Percentiles rank a stretch among this genome's conserved stretches.
These are phyloP conservation scores for Cystofilobasidium macerans DNA, from an alignment of 768 basidiomycete genomes.

Conservation along the genomic window DNA sequence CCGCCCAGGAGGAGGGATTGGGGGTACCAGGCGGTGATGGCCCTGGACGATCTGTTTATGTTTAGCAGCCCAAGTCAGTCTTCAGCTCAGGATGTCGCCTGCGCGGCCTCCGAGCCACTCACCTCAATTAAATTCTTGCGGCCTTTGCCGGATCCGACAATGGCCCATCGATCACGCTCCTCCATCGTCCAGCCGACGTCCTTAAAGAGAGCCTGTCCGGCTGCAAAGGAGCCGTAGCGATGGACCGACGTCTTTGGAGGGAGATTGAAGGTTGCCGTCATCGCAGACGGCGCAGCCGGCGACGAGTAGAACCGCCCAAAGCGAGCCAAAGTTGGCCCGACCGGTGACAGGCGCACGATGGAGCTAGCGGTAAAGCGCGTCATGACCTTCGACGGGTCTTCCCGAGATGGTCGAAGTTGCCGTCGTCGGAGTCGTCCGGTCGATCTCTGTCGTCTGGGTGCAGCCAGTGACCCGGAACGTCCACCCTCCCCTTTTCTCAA, in stretches of 20 bases:
- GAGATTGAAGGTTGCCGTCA: not conserved
- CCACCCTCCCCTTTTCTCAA: not conserved
- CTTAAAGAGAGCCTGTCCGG: not conserved
- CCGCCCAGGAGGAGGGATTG: constrained; percentile 19
- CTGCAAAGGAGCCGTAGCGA: not conserved
- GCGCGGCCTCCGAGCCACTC: too few relatives aligned
- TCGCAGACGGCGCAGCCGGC: not conserved
- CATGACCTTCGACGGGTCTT: too few relatives aligned
- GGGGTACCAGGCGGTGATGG: constrained; percentile 16
- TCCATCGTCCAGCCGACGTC: constrained; percentile 21
- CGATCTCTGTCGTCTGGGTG: too few relatives aligned
- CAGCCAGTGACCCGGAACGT: too few relatives aligned
- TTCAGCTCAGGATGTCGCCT: too few relatives aligned
- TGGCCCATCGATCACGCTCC: constrained; percentile 53
- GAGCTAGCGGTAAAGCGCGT: too few relatives aligned
- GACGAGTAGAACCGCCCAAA: not conserved
- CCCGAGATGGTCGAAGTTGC: too few relatives aligned
- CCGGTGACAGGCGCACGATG: too few relatives aligned
- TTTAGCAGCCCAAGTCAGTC: not conserved
- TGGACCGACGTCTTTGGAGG: not conserved
- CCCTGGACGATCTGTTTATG: constrained; percentile 10
- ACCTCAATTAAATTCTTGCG: constrained; percentile 63
- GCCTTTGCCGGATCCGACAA: constrained; percentile 55
- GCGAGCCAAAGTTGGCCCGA: too few relatives aligned
- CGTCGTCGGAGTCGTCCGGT: too few relatives aligned